Percentiles rank a stretch among this genome's conserved stretches.
Conservation (phyloP, 805 yeast species). For the Hanseniaspora jakobsenii region DNA sequence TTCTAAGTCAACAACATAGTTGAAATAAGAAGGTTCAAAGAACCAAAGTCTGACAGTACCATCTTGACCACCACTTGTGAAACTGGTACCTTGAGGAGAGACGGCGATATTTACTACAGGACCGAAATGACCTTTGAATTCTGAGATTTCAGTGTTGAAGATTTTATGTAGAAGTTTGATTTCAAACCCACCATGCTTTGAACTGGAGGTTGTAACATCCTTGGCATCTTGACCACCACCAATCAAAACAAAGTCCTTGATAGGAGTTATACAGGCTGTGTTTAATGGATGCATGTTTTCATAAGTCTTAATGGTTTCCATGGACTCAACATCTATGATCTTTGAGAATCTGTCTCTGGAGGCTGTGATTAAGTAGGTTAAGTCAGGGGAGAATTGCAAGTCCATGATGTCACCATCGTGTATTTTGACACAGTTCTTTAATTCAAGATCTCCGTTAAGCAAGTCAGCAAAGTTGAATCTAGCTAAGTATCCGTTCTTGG, state of each 20-base stretch:
- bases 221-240: constrained; percentile 99
- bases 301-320: constrained; percentile 60
- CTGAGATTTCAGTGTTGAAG: constrained; percentile 89
- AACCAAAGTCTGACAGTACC: constrained; percentile 91
- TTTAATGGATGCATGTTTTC: constrained; percentile 88
- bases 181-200: constrained; percentile 90
- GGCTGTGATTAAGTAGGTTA: constrained; percentile 79
- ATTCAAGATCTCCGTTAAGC: constrained; percentile 35
- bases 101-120: constrained; percentile 89
- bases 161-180: constrained; percentile 92
- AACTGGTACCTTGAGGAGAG: constrained; percentile 86
- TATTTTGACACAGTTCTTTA: constrained; percentile 43
- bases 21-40: constrained; percentile 85
- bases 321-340: constrained; percentile 63
- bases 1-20: constrained; percentile 57
- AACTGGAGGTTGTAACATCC: constrained; percentile 94
- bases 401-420: constrained; percentile 79
- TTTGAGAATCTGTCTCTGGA: constrained; percentile 83
- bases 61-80: constrained; percentile 97
- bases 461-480: constrained; percentile 43
- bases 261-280: constrained; percentile 87
- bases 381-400: constrained; percentile 77
- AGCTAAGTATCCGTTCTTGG: constrained; percentile 72
- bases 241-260: constrained; percentile 78
- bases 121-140: constrained; percentile 98